A percentile compares a stretch with the other conserved stretches of the same genome.
phyloP scores from a whole-genome alignment of 139 green algal genomes.

The Tetraselmis chui region DNA sequence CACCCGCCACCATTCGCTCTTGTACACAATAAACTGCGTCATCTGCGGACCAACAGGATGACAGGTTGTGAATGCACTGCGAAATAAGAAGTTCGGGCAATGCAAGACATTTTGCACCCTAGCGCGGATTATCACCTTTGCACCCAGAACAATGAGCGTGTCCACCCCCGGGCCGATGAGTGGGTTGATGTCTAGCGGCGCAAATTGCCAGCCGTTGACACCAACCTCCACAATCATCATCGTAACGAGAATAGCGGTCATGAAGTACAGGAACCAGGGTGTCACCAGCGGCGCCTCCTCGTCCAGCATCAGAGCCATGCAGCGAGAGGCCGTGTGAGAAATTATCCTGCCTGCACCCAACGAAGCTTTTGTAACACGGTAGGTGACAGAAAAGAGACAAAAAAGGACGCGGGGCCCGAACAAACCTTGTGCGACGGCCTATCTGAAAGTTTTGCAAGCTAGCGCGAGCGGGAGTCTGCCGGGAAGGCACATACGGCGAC shows the following conservation, averaged over 20 bases:
- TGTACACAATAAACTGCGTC: neutral
- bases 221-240: conserved; percentile 5
- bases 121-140: too few relatives aligned
- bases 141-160: conserved; percentile 25
- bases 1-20: neutral
- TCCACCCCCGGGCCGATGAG: conserved; percentile 25
- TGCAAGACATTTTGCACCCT: too few relatives aligned
- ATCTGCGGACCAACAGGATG: neutral
- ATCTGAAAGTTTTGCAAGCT: neutral
- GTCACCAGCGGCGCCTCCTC: neutral
- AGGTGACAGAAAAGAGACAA: conserved; percentile 15
- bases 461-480: too few relatives aligned
- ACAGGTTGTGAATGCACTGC: too few relatives aligned
- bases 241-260: neutral
- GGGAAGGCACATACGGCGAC: neutral
- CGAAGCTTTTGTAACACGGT: conserved; percentile 32
- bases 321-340: neutral
- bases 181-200: conserved; percentile 38
- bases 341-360: conserved; percentile 18
- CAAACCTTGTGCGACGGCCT: neutral
- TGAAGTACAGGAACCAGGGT: neutral
- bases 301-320: neutral
- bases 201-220: conserved; percentile 18
- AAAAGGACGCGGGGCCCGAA: conserved; percentile 10
- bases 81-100: too few relatives aligned